Evolutionary conservation across 129 eudicot genomes (phyloP), one percentile per base, ranked within the genome.

Genomic region (Escallonia rubra): DNA sequence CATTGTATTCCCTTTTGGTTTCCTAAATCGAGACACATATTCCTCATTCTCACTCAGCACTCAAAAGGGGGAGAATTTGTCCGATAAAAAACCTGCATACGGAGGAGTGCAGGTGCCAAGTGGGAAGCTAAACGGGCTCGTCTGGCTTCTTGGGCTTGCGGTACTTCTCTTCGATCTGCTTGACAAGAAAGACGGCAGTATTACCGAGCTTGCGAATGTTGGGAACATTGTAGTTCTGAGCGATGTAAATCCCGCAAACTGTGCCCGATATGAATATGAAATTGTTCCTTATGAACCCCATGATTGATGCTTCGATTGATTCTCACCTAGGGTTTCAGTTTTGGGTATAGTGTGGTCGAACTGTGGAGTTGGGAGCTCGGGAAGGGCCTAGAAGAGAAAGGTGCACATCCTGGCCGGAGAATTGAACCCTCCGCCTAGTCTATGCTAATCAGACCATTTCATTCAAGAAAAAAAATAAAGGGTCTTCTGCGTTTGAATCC

Each of bases 191-290:
- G 12, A 79, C 51, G 8, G 75, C 83, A 48, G 67, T 64, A 40
- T 74, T 63, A 49, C 74, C 65, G 60, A 84, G 69, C 80, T 81
- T 79, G 42, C 72, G 67, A 40, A 87, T 75, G 34, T 84, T 85
- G 41, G 95, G 95, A 48, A 87, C 80, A 64, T 81, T 74, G 83
- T 87, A 87, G 53, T 87, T 84, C 80, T 87, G 95, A 53, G 90
- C 95, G 15, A 84, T 76, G 79, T 81, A 88, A 41, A 84, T 70
- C 5, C 95, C 95, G 54, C 75, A 81, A 1, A 66, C 76, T 52
- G 90, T 67, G 10, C 95, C 95, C 7, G 65, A 41, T 63, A 87
- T 51, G 76, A 87, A 82, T 12, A 85, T 47, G 67, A 84, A 84
- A 54, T 78, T 72, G 62, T 75, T 72, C 60, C 47, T 81, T n/a